Conservation (phyloP, 2,329 filamentous ascomycete genomes). For the Ambrosiella cleistominuta region DNA sequence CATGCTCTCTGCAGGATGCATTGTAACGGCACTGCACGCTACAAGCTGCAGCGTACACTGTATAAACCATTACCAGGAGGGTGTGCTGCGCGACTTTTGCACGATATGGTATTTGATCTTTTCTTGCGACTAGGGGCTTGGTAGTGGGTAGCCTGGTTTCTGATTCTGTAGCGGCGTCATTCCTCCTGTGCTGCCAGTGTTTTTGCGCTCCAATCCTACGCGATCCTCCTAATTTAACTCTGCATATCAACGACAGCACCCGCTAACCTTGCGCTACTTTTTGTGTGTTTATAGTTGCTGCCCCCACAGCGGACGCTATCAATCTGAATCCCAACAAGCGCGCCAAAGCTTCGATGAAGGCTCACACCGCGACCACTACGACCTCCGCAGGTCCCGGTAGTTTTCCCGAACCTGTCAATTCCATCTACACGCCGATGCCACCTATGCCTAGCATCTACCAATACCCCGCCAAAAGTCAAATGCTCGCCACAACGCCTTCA, state of each 20-base stretch:
- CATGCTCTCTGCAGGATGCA: background rate
- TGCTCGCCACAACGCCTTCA: background rate
- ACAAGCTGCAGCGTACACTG: background rate
- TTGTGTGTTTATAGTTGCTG: constrained; percentile 20
- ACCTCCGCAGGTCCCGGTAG: constrained; percentile 4
- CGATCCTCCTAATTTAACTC: background rate
- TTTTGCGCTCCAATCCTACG: background rate
- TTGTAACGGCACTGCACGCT: background rate
- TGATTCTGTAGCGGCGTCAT: background rate
- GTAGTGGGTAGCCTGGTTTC: background rate
- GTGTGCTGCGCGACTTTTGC: background rate
- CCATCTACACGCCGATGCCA: constrained; percentile 13
- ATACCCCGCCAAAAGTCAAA: constrained; percentile 14
- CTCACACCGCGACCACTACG: constrained; percentile 3
- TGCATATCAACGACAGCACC: background rate
- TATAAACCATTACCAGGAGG: background rate
- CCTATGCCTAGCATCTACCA: constrained; percentile 21
- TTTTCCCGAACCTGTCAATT: constrained; percentile 3
- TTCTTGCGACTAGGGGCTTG: background rate
- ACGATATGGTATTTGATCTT: background rate
- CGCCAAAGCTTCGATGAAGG: constrained; percentile 19
- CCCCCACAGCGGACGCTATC: constrained; percentile 16
- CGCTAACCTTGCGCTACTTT: background rate
- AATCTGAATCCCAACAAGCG: constrained; percentile 14
- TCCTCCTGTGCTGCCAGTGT: background rate